phyloP scores from a whole-genome alignment of 164 flowering plant genomes.

The Taxillus chinensis region DNA sequence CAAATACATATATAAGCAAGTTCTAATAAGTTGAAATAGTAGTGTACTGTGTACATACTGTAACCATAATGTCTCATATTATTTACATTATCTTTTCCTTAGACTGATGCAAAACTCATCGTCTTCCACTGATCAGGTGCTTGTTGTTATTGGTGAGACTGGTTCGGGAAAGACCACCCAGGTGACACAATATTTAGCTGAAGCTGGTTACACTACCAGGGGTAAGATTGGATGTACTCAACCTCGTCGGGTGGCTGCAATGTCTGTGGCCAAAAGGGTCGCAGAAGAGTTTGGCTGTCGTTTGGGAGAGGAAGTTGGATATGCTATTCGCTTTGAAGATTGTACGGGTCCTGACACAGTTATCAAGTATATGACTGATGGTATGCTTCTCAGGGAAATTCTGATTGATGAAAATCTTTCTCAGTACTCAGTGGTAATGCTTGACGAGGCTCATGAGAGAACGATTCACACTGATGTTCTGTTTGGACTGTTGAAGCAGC shows the following conservation, averaged over 20 bases:
- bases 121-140: not conserved
- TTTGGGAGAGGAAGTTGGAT: constrained; percentile 3
- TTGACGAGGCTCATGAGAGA: constrained; percentile 1
- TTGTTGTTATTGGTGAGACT: constrained; percentile 12
- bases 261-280: constrained; percentile 4
- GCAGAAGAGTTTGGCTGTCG: constrained; percentile 5
- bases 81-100: no score
- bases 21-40: no score
- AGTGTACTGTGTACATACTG: no score
- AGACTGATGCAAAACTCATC: no score
- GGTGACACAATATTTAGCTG: constrained; percentile 13
- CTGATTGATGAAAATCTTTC: constrained; percentile 1
- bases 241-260: constrained; percentile 3
- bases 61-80: no score
- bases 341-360: constrained; percentile 1
- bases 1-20: no score
- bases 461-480: constrained; percentile 6
- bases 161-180: constrained; percentile 14
- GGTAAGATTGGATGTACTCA: constrained; percentile 10
- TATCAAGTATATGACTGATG: constrained; percentile 2
- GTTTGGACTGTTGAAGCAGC: constrained; percentile 1
- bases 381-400: constrained; percentile 5
- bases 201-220: constrained; percentile 7
- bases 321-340: constrained; percentile 3
- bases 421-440: constrained; percentile 5